Base-by-base conservation (phyloP, 78 protist genomes). In the slime mould (Dictyostelium discoideum) region DNA sequence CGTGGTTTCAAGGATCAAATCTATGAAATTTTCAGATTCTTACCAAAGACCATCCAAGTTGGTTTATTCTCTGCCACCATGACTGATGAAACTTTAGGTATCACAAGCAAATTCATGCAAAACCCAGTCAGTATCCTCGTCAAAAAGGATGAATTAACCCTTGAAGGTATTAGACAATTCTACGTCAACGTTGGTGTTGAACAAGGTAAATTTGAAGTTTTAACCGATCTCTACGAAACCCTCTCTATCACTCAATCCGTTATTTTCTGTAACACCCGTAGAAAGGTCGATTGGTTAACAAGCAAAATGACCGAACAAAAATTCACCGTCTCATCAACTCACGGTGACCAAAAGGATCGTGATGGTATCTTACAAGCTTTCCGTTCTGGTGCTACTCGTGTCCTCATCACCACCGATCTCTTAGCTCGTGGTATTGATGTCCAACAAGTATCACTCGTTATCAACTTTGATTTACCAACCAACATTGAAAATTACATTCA, bases 361-460 rank as follows among this genome's bases (percentile, higher is more conserved):
- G 99, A 98, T 63, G 89, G 80, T 69, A 98, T 99, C 96, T 98
- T 99, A 98, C 37, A 80, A 37, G 98, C 98, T 84, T 99, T 99
- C 99, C 96, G 99, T 79, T 77, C 97, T 0, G 99, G 99, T 72
- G 42, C 95, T 7, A 77, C 97, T 24, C 99, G 99, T 65, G 99
- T 99, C 40, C 98, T 99, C 95, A 99, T 99, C 98, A 98, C 99
- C 79, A 99, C 99, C 85, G 99, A 99, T 92, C 90, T 99, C 24
- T 96, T 98, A 26, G 99, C 99, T 46, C 98, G 99, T 22, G 99
- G 99, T 80, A 98, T 99, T 67, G 99, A 99, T 92, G 99, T 99
- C 73, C 99, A 98, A 96, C 99, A 98, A 96, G 99, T 99, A 2
- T 98, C 99, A 16, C 98, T 99, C 54, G 99, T 99, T 65, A 98